Percentiles rank a stretch among this genome's conserved stretches.
Conservation (phyloP, 192 early-diverging fungal species). For the Coemansia sp. region DNA sequence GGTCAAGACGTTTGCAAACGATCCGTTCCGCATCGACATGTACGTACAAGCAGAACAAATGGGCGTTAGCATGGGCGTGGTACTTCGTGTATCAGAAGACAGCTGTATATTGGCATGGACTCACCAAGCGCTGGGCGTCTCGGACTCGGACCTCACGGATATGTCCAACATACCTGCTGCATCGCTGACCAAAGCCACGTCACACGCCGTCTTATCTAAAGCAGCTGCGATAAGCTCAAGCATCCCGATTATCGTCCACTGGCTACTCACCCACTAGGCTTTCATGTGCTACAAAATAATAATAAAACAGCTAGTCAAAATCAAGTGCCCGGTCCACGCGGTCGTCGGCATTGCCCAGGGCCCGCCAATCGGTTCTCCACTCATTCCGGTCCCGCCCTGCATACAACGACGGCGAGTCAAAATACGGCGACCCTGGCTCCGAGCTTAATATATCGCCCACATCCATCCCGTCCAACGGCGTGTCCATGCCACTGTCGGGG, state of each 20-base stretch:
- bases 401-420: constrained; percentile 47
- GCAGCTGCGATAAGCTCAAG: constrained; percentile 36
- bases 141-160: constrained; percentile 9
- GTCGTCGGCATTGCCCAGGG: constrained; percentile 46
- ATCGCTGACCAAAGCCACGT: constrained; percentile 4
- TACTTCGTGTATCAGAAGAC: constrained; percentile 25
- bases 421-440: constrained; percentile 33
- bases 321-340: constrained; percentile 50
- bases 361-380: constrained; percentile 46
- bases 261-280: constrained; percentile 16
- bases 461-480: constrained; percentile 15
- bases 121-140: constrained; percentile 21
- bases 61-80: constrained; percentile 14
- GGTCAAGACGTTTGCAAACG: constrained; percentile 34
- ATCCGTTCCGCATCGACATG: constrained; percentile 51
- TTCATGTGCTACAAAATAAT: no score
- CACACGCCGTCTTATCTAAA: constrained; percentile 22
- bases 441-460: constrained; percentile 18
- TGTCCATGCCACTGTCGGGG: constrained; percentile 1
- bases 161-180: constrained; percentile 10
- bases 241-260: constrained; percentile 30
- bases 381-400: constrained; percentile 24
- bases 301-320: constrained; percentile 22
- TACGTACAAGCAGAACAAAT: neutral
- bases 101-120: constrained; percentile 30